Evolutionary conservation across 768 basidiomycete genomes (phyloP), one percentile per base, ranked within the genome.

Genomic region (Serendipita sp.): DNA sequence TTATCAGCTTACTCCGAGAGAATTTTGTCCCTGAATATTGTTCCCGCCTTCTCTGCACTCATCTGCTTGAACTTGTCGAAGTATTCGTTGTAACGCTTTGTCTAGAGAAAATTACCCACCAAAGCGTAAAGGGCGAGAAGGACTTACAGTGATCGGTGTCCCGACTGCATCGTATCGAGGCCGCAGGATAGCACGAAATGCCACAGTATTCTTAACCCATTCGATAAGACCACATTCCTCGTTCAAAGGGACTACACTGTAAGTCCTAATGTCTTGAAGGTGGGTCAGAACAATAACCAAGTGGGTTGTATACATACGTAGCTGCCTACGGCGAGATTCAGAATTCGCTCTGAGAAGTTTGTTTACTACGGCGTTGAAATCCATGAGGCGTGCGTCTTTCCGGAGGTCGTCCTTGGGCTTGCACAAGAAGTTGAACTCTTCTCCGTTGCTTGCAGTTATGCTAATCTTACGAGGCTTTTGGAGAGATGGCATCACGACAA

Each of bases 151-250:
- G 11, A 73, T 65, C 56, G 72, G 72, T 67, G 81, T 75, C 2
- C 77, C 76, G 45, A 75, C 76, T 1, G 80, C 70, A 0, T 82
- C 79, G 71, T 98, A 99, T 3, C 74, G 75, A 66, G 84, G 85
- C 63, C 80, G 68, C 13, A 97, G 76, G 48, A 97, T 81, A 0
- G 82, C 80, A 34, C 95, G 85, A 44, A 97, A 74, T 0, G 91
- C 88, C 32, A 83, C 79, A 1, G 94, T 96, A 72, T 98, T 88
- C 0, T 88, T 89, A 2, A 99, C 96, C 96, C 96, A 99, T 83
- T 99, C 91, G 65, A 98, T 91, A 58, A 98, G 84, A 0, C 96
- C 96, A 70, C 94, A 97, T 68, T 95, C 92, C 69, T 98, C 95
- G 71, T 96, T 97, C 67, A 99, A 79, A 3, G 94, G 91, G 32